Evolutionary conservation across 805 yeast genomes (phyloP).

Genomic region (Kregervanrija delftensis): DNA sequence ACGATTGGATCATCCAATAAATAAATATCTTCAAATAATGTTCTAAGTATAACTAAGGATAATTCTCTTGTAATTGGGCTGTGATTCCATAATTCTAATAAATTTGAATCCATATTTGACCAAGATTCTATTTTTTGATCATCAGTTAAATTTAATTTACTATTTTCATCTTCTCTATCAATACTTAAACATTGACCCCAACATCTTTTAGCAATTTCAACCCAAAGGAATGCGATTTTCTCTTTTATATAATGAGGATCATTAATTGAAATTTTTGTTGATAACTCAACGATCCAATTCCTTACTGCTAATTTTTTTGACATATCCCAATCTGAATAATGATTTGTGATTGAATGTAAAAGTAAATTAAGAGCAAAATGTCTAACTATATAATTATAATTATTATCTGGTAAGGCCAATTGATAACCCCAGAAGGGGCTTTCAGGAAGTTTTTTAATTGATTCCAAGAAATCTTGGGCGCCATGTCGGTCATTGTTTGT

Average conservation of each 20-base stretch:
- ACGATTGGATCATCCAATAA: slow-evolving; percentile 89
- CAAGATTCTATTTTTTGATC: slow-evolving; percentile 61
- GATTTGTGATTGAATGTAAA: slow-evolving; percentile 58
- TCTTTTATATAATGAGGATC: slow-evolving; percentile 92
- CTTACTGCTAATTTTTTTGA: slow-evolving; percentile 63
- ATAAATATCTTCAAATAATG: slow-evolving; percentile 88
- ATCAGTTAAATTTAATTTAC: slow-evolving; percentile 24
- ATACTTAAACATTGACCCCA: slow-evolving; percentile 71
- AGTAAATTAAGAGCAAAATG: slow-evolving; percentile 85
- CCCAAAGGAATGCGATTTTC: slow-evolving; percentile 88
- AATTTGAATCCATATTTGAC: slow-evolving; percentile 78
- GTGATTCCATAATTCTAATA: slow-evolving; percentile 68
- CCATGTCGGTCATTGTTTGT: slow-evolving; percentile 47
- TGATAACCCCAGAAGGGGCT: slow-evolving; percentile 92
- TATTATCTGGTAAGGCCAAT: slow-evolving; percentile 58
- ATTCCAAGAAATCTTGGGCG: slow-evolving; percentile 63
- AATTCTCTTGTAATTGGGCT: slow-evolving; percentile 65
- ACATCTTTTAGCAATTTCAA: slow-evolving; percentile 76
- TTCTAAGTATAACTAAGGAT: slow-evolving; percentile 69
- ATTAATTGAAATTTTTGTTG: slow-evolving; percentile 44
- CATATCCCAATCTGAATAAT: slow-evolving; percentile 48
- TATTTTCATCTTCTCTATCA: slow-evolving; percentile 6
- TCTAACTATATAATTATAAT: slow-evolving; percentile 64
- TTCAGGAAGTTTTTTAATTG: slow-evolving; percentile 68
- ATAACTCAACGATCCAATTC: slow-evolving; percentile 78